A percentile compares a stretch with the other conserved stretches of the same genome.
These are phyloP conservation scores for Helichrysum umbraculigerum DNA, from an alignment of 129 eudicot genomes.

Conservation along the genomic window DNA sequence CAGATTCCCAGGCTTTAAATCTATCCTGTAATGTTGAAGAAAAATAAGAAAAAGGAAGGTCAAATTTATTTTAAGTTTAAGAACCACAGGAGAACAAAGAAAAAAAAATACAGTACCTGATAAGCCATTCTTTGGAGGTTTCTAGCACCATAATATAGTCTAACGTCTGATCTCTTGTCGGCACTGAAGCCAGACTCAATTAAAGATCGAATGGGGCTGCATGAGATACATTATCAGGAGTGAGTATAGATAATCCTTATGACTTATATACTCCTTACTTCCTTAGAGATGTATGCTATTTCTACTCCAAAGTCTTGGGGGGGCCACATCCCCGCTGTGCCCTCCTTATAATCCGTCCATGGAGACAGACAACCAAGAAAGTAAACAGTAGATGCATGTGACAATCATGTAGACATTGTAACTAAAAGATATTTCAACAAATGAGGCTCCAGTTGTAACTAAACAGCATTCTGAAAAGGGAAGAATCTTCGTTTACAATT, in stretches of 20 bases:
- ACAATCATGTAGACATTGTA: background rate
- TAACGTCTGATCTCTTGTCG: conserved; percentile 82
- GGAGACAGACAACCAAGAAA: background rate
- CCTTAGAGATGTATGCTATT: too few species aligned
- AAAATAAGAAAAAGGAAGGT: conserved; percentile 18
- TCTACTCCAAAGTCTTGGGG: too few species aligned
- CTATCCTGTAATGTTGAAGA: conserved; percentile 56
- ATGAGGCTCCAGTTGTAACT: background rate
- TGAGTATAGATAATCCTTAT: conserved; percentile 8
- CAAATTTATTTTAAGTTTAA: conserved; percentile 11
- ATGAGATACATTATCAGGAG: conserved; percentile 26
- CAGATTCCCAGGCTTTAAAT: conserved; percentile 82
- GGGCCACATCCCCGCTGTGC: too few species aligned
- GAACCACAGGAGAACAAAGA: background rate
- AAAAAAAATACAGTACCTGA: conserved; percentile 48
- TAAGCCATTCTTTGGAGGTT: conserved; percentile 92
- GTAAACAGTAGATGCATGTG: background rate
- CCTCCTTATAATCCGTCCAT: too few species aligned
- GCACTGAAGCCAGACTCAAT: conserved; percentile 89
- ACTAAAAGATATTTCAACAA: background rate
- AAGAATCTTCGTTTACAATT: background rate
- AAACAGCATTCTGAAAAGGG: background rate
- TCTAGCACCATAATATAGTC: conserved; percentile 91
- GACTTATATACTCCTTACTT: background rate
- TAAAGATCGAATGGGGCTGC: conserved; percentile 89